Evolutionary conservation across 371 early-diverging fungal genomes (phyloP).

Genomic region (Nosema bombycis): DNA sequence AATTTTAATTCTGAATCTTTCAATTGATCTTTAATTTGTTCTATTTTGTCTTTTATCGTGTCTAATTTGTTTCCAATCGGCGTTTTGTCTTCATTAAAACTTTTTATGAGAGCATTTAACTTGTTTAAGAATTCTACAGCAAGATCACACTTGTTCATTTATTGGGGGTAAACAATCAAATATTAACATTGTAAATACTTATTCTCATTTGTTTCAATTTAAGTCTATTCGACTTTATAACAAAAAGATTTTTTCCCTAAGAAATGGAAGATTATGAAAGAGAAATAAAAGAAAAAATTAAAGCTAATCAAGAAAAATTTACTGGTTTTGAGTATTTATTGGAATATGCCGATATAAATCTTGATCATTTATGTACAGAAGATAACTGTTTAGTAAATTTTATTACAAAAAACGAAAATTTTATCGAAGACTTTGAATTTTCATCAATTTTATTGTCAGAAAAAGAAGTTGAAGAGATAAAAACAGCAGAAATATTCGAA

Average conservation of each 20-base stretch:
- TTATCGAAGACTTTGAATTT: not conserved
- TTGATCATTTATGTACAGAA: not conserved
- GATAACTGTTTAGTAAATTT: not conserved
- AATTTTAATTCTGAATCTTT: constrained; percentile 8
- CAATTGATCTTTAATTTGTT: constrained; percentile 2
- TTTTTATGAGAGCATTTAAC: constrained; percentile 19
- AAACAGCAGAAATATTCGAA: not conserved
- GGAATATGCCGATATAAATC: not conserved
- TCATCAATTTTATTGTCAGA: not conserved
- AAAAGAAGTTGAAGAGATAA: not conserved
- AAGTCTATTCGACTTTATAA: too few species aligned
- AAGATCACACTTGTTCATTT: constrained; percentile 28
- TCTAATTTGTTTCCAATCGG: not conserved
- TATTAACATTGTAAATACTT: constrained; percentile 8
- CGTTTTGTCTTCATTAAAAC: not conserved
- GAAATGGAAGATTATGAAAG: not conserved
- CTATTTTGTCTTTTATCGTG: not conserved
- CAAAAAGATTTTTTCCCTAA: too few species aligned
- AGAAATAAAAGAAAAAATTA: not conserved
- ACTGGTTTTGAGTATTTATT: not conserved
- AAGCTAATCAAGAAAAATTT: not conserved
- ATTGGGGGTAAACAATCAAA: constrained; percentile 9
- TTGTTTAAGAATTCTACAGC: constrained; percentile 29
- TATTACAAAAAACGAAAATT: not conserved
- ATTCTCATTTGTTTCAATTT: not conserved